These are phyloP conservation scores for Eutypella sp. DNA, from an alignment of 2,329 filamentous ascomycete genomes.

Conservation along the genomic window DNA sequence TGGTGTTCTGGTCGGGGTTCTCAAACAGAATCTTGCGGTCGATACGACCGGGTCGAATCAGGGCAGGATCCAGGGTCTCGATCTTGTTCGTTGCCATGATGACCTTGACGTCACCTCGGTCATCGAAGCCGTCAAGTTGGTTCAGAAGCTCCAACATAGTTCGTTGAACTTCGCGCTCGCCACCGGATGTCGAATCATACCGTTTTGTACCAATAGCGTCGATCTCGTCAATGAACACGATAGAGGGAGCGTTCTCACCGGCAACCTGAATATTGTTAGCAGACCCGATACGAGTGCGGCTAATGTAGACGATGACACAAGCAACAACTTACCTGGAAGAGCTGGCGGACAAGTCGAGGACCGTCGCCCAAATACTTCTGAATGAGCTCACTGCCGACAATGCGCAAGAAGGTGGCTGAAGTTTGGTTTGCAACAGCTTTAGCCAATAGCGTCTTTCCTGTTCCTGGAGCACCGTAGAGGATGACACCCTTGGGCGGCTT, in stretches of 20 bases:
- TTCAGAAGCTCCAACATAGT: constrained; percentile 98
- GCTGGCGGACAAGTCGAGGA: constrained; percentile 87
- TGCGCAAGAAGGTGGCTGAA: constrained; percentile 96
- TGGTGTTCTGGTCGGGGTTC: constrained; percentile 75
- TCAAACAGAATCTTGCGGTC: constrained; percentile 89
- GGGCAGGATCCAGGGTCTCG: constrained; percentile 88
- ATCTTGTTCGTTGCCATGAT: constrained; percentile 99
- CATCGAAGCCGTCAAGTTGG: constrained; percentile 97
- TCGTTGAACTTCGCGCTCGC: constrained; percentile 94
- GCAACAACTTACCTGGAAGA: constrained; percentile 75
- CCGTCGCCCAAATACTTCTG: constrained; percentile 98
- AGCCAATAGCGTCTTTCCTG: constrained; percentile 90
- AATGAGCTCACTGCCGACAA: constrained; percentile 94
- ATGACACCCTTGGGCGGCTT: constrained; percentile 99
- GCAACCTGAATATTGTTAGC: constrained; percentile 58
- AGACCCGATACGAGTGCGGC: neutral
- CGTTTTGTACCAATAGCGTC: constrained; percentile 98
- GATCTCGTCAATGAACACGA: constrained; percentile 99
- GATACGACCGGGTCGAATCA: constrained; percentile 96
- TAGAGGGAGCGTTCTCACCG: constrained; percentile 91
- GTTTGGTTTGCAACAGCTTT: constrained; percentile 98
- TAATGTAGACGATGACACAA: too few species aligned
- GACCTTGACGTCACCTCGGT: constrained; percentile 97
- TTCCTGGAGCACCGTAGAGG: constrained; percentile 93
- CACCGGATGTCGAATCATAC: constrained; percentile 94